Percentiles rank a stretch among this genome's conserved stretches.
Conservation (phyloP, 169 alveolate genomes). For the Besnoitia besnoiti region DNA sequence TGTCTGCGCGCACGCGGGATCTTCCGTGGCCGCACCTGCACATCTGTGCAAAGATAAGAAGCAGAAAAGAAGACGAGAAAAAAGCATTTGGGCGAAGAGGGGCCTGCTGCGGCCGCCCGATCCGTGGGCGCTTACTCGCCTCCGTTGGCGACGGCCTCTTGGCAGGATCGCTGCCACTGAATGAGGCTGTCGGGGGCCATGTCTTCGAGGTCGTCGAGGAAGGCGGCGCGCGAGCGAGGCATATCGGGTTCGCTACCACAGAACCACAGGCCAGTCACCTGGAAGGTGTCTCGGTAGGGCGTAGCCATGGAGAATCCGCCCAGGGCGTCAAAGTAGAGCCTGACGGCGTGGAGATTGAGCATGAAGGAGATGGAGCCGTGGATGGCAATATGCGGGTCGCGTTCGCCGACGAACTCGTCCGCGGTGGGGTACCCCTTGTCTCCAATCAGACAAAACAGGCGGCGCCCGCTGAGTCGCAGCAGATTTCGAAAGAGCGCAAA, state of each 20-base stretch:
- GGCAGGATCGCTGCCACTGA: constrained; percentile 66
- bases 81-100: no score
- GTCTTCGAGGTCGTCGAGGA: constrained; percentile 66
- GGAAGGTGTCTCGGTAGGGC: constrained; percentile 83
- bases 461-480: constrained; percentile 73
- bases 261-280: constrained; percentile 73
- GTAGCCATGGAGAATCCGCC: constrained; percentile 84
- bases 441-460: constrained; percentile 80
- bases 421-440: constrained; percentile 86
- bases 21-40: no score
- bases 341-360: constrained; percentile 84
- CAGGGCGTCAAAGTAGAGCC: constrained; percentile 76
- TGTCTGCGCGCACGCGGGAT: no score
- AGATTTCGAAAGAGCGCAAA: constrained; percentile 77
- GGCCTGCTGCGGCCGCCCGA: no score
- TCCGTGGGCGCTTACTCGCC: constrained; percentile 49
- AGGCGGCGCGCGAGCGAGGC: constrained; percentile 58
- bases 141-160: constrained; percentile 41
- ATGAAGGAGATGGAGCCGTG: constrained; percentile 86
- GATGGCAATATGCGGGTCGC: constrained; percentile 85
- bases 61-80: no score
- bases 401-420: constrained; percentile 79
- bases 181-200: constrained; percentile 66
- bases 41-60: no score
- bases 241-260: constrained; percentile 54